A percentile compares a stretch with the other conserved stretches of the same genome.
Conservation (phyloP, 257 asterid genomes). For the Ehretia macrophylla region DNA sequence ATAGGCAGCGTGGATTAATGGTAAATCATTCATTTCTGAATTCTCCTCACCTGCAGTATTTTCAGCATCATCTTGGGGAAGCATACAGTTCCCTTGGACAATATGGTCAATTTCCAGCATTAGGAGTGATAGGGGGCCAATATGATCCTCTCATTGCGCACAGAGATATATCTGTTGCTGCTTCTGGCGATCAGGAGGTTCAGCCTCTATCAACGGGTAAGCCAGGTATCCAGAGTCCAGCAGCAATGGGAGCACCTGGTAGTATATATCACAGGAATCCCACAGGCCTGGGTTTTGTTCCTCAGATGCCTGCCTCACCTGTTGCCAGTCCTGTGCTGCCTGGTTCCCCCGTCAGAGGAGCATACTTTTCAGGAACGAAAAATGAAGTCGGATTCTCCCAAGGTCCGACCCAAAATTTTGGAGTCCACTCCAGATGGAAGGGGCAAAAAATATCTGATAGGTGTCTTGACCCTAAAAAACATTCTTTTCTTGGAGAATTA, state of each 20-base stretch:
- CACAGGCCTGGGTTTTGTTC: slow-evolving; percentile 42
- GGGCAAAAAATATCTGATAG: slow-evolving; percentile 57
- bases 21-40: slow-evolving; percentile 56
- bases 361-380: slow-evolving; percentile 42
- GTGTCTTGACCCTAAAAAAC: slow-evolving; percentile 47
- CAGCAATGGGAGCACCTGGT: slow-evolving; percentile 42
- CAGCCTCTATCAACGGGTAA: slow-evolving; percentile 39
- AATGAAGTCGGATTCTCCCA: slow-evolving; percentile 48
- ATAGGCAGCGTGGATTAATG: slow-evolving; percentile 56
- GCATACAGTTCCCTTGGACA: slow-evolving; percentile 51
- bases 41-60: slow-evolving; percentile 65
- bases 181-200: slow-evolving; percentile 52
- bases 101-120: slow-evolving; percentile 41
- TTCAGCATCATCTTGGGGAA: slow-evolving; percentile 58
- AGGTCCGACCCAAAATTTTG: slow-evolving; percentile 43
- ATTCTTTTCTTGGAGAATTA: slow-evolving; percentile 75
- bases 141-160: slow-evolving; percentile 42
- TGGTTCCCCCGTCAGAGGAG: slow-evolving; percentile 61
- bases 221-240: slow-evolving; percentile 43
- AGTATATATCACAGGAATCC: slow-evolving; percentile 55
- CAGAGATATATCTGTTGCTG: slow-evolving; percentile 32
- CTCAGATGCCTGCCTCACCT: slow-evolving; percentile 63
- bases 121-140: slow-evolving; percentile 37
- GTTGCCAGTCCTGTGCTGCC: slow-evolving; percentile 70
- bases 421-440: slow-evolving; percentile 58